Evolutionary conservation across 805 yeast genomes (phyloP).

Genomic region (Yamadazyma ubonensis): DNA sequence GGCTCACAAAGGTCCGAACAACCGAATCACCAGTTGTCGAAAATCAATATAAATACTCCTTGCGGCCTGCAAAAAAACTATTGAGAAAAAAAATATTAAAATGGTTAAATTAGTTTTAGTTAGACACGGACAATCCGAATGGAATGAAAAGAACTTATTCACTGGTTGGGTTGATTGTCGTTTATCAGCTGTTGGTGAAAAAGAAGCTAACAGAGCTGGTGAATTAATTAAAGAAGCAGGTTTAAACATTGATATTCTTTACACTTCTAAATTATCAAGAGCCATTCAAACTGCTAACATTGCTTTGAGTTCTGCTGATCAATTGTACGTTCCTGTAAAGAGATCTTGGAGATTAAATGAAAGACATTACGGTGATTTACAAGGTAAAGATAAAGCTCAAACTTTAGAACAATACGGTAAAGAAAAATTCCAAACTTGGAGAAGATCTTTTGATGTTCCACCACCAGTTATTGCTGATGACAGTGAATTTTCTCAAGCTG

Average conservation of each 20-base stretch:
- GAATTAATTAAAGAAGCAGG: slow-evolving; percentile 84
- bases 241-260: slow-evolving; percentile 79
- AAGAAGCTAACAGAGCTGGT: slow-evolving; percentile 94
- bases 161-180: slow-evolving; percentile 98
- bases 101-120: slow-evolving; percentile 78
- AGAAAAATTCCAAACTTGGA: slow-evolving; percentile 93
- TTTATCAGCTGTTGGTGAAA: slow-evolving; percentile 77
- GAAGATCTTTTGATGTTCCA: slow-evolving; percentile 96
- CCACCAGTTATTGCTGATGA: slow-evolving; percentile 84
- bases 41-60: slow-evolving; percentile 4
- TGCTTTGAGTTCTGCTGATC: slow-evolving; percentile 86
- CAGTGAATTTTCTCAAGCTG: slow-evolving; percentile 79
- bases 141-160: slow-evolving; percentile 97
- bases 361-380: slow-evolving; percentile 98
- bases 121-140: slow-evolving; percentile 99
- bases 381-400: slow-evolving; percentile 97
- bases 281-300: slow-evolving; percentile 97
- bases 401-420: slow-evolving; percentile 84
- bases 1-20: slow-evolving; percentile 17
- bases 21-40: slow-evolving; percentile 19
- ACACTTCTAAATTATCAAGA: slow-evolving; percentile 89
- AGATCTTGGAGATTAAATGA: slow-evolving; percentile 98
- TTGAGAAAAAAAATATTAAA: slow-evolving; percentile 13
- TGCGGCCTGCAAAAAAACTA: neutral
- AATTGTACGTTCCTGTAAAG: slow-evolving; percentile 84